phyloP scores from a whole-genome alignment of 176 grass and related monocot genomes.

The Elaeis guineensis region DNA sequence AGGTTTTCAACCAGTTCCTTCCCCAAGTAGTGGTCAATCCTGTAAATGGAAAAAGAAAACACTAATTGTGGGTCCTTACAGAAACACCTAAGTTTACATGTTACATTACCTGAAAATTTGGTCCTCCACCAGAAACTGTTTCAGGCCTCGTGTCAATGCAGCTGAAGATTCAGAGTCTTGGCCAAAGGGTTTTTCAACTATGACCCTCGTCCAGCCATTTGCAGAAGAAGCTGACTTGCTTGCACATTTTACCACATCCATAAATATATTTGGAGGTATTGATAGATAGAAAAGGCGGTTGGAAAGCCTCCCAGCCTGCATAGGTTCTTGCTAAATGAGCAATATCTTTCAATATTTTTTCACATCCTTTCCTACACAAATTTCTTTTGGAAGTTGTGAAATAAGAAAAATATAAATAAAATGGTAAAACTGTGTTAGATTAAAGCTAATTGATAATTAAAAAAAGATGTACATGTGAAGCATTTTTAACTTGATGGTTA shows the following conservation, averaged over 20 bases:
- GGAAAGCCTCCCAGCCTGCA: slow-evolving; percentile 68
- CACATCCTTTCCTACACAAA: no score
- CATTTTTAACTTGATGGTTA: no score
- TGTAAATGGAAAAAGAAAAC: slow-evolving; percentile 22
- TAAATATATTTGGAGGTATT: slow-evolving; percentile 96
- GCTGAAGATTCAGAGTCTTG: slow-evolving; percentile 81
- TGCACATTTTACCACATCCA: slow-evolving; percentile 92
- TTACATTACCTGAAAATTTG: slow-evolving; percentile 80
- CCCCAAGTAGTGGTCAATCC: slow-evolving; percentile 90
- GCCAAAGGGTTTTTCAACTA: slow-evolving; percentile 97
- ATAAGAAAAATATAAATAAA: no score
- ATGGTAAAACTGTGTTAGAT: no score
- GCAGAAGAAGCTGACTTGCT: slow-evolving; percentile 68
- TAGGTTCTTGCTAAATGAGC: neutral
- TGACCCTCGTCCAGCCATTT: slow-evolving; percentile 89
- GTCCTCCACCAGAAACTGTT: slow-evolving; percentile 84
- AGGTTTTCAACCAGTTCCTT: slow-evolving; percentile 93
- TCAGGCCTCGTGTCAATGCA: slow-evolving; percentile 76
- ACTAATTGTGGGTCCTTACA: neutral
- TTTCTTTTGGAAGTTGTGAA: no score
- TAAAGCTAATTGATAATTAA: no score
- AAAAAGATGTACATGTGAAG: no score
- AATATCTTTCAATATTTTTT: no score
- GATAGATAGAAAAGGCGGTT: slow-evolving; percentile 89
- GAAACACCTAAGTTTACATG: neutral